phyloP scores from a whole-genome alignment of 2,329 filamentous ascomycete species.

The Ceratocystis cubensis region DNA sequence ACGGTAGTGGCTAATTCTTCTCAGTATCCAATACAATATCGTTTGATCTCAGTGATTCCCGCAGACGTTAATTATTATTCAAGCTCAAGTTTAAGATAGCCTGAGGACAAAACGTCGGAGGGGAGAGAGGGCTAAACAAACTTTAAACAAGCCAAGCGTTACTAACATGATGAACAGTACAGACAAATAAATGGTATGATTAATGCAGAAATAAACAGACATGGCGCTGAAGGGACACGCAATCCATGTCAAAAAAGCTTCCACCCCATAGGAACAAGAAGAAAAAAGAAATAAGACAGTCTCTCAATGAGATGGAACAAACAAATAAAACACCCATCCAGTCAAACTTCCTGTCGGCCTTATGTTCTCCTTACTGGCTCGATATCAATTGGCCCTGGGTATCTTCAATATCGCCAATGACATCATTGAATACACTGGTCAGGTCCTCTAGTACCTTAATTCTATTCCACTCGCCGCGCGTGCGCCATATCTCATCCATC shows the following conservation, averaged over 20 bases:
- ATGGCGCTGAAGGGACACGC: neutral
- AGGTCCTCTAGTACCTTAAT: conserved; percentile 55
- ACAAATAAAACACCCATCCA: neutral
- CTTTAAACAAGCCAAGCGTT: no score
- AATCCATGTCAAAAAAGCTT: neutral
- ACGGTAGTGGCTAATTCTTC: no score
- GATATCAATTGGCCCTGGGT: conserved; percentile 35
- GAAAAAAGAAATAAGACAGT: neutral
- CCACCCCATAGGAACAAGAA: neutral
- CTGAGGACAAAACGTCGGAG: no score
- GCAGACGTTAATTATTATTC: no score
- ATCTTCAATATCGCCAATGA: conserved; percentile 54
- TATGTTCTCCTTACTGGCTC: conserved; percentile 30
- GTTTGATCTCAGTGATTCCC: no score
- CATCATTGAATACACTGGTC: conserved; percentile 60
- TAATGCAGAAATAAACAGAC: neutral
- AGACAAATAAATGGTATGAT: neutral
- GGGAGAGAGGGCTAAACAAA: no score
- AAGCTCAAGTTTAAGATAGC: no score
- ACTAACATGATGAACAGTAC: neutral
- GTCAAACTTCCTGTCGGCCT: neutral
- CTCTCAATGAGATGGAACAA: neutral
- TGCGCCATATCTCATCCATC: conserved; percentile 82
- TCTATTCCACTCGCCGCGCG: conserved; percentile 71
- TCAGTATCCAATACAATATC: no score